phyloP scores from a whole-genome alignment of 2,329 filamentous ascomycete genomes.

The Pseudogymnoascus sp. region DNA sequence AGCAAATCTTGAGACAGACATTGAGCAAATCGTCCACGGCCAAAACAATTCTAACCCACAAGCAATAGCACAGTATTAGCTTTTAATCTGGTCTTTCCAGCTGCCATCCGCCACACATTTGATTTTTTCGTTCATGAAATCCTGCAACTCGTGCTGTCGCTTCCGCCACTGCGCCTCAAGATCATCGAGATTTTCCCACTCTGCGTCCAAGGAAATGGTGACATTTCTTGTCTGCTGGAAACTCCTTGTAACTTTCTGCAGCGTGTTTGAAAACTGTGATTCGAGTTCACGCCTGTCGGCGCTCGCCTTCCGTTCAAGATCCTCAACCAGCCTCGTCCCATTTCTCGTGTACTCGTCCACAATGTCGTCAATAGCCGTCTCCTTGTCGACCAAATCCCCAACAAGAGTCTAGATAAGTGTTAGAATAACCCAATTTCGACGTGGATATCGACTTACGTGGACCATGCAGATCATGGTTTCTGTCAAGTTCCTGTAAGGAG shows the following conservation, averaged over 20 bases:
- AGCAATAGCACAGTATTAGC: background rate
- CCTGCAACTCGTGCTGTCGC: constrained; percentile 19
- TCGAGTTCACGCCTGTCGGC: constrained; percentile 13
- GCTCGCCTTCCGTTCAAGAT: constrained; percentile 15
- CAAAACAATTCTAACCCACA: background rate
- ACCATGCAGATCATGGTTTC: constrained; percentile 24
- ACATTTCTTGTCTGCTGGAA: constrained; percentile 18
- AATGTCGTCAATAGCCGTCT: constrained; percentile 24
- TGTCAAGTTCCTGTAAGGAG: constrained; percentile 23
- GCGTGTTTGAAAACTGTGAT: constrained; percentile 9
- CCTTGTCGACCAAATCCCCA: constrained; percentile 22
- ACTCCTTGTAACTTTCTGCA: constrained; percentile 12
- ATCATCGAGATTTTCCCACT: constrained; percentile 12
- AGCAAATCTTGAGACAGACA: background rate
- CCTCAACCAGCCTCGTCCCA: constrained; percentile 20
- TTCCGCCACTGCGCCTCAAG: constrained; percentile 23
- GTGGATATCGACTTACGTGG: constrained; percentile 20
- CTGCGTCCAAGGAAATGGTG: constrained; percentile 14
- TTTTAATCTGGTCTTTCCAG: background rate
- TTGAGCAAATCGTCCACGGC: background rate
- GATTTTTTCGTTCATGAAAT: background rate
- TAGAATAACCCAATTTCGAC: constrained; percentile 13
- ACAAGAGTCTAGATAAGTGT: constrained; percentile 24
- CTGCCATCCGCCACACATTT: background rate
- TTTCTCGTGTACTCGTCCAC: constrained; percentile 25